Percentiles rank a stretch among this genome's conserved stretches.
phyloP scores from a whole-genome alignment of 176 grass and related monocot species.

The bread wheat (Triticum aestivum) region DNA sequence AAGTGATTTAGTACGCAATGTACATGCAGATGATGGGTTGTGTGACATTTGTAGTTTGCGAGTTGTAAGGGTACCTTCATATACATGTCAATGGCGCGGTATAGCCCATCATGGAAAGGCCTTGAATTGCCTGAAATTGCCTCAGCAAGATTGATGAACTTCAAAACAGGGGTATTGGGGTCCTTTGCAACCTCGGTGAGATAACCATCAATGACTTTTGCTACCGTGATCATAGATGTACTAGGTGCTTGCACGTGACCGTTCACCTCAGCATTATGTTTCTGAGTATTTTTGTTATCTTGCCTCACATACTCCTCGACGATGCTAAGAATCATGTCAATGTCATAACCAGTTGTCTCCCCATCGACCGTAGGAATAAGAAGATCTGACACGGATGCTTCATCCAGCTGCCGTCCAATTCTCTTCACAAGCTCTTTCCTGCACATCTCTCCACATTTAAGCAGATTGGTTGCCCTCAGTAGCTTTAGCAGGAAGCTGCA shows the following conservation, averaged over 20 bases:
- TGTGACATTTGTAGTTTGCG: conserved; percentile 1
- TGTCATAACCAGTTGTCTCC: conserved; percentile 73
- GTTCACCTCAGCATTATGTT: conserved; percentile 49
- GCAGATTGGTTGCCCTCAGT: conserved; percentile 71
- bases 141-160: conserved; percentile 81
- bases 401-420: conserved; percentile 78
- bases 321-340: conserved; percentile 78
- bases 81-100: conserved; percentile 89
- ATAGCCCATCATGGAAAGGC: conserved; percentile 78
- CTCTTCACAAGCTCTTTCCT: conserved; percentile 88
- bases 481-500: conserved; percentile 95
- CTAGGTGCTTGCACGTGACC: conserved; percentile 44
- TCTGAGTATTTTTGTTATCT: conserved; percentile 45
- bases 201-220: conserved; percentile 85
- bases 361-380: conserved; percentile 74
- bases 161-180: conserved; percentile 62
- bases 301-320: conserved; percentile 88
- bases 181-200: conserved; percentile 87
- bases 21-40: background rate
- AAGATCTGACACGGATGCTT: conserved; percentile 79
- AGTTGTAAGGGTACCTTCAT: conserved; percentile 73
- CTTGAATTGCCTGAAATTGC: conserved; percentile 65
- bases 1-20: background rate
- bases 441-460: conserved; percentile 63
- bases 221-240: conserved; percentile 61